These are phyloP conservation scores for Dendrobium nobile DNA, from an alignment of 106 monocot genomes.

Conservation along the genomic window DNA sequence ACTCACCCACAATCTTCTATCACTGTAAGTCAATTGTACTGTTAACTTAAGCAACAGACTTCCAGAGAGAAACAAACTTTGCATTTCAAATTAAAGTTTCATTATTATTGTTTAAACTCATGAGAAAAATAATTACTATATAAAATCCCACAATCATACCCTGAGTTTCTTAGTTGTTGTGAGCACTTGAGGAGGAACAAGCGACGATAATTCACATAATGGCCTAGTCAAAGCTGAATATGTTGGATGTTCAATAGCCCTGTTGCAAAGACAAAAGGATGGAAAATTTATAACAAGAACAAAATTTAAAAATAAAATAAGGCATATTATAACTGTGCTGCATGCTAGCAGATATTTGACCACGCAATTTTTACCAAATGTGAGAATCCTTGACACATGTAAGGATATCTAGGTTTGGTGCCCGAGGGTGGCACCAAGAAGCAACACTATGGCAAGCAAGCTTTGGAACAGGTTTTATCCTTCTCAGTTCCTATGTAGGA, in stretches of 20 bases:
- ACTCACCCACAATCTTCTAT: background rate
- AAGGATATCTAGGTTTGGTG: constrained; percentile 98
- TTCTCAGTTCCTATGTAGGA: constrained; percentile 68
- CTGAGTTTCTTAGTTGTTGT: constrained; percentile 92
- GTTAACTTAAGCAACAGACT: background rate
- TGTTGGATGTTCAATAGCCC: constrained; percentile 98
- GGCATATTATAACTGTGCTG: background rate
- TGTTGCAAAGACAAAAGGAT: constrained; percentile 24
- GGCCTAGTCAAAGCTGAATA: constrained; percentile 96
- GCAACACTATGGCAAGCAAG: constrained; percentile 98
- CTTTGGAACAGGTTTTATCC: constrained; percentile 94
- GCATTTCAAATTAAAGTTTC: background rate
- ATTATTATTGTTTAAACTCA: background rate
- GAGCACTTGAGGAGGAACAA: constrained; percentile 91
- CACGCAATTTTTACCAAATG: constrained; percentile 65
- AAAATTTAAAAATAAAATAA: background rate
- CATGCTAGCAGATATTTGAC: background rate
- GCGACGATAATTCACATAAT: constrained; percentile 92
- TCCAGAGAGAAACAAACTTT: background rate
- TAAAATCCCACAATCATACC: constrained; percentile 29
- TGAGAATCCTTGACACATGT: constrained; percentile 99
- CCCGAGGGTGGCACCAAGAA: constrained; percentile 99
- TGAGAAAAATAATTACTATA: background rate
- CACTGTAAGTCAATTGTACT: background rate
- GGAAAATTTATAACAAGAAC: background rate